These are phyloP conservation scores for Penicillium subrubescens DNA, from an alignment of 495 filamentous ascomycete genomes.

Conservation along the genomic window DNA sequence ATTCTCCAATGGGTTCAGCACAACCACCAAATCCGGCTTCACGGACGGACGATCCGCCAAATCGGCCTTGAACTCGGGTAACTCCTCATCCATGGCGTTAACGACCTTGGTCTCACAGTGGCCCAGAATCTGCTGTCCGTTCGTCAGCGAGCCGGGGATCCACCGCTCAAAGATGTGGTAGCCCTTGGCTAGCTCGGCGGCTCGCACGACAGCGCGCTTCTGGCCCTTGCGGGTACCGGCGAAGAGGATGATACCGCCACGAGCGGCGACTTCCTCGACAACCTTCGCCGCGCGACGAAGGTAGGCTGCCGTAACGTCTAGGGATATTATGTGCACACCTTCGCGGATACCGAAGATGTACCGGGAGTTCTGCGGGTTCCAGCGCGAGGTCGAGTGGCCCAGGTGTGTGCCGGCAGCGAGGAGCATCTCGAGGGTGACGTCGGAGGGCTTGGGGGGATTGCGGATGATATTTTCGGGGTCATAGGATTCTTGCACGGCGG, in stretches of 20 bases:
- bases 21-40: constrained; percentile 89
- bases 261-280: constrained; percentile 80
- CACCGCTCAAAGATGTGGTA: constrained; percentile 94
- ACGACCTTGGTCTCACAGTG: constrained; percentile 67
- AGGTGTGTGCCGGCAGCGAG: constrained; percentile 90
- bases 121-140: constrained; percentile 82
- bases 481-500: constrained; percentile 48
- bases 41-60: constrained; percentile 62
- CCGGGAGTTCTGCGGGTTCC: constrained; percentile 92
- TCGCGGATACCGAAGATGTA: constrained; percentile 94
- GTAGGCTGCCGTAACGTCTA: constrained; percentile 84
- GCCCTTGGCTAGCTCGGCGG: constrained; percentile 72
- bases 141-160: constrained; percentile 91
- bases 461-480: constrained; percentile 64
- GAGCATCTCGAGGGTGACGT: constrained; percentile 88
- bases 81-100: constrained; percentile 66
- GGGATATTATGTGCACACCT: constrained; percentile 89
- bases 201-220: constrained; percentile 72
- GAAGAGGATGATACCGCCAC: constrained; percentile 85
- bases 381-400: constrained; percentile 87
- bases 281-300: constrained; percentile 87
- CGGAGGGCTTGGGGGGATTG: constrained; percentile 71
- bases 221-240: constrained; percentile 85
- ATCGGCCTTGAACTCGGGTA: constrained; percentile 65
- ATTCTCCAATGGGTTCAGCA: constrained; percentile 91